Conservation (phyloP, 306 rosid species). For the Quercus robur region DNA sequence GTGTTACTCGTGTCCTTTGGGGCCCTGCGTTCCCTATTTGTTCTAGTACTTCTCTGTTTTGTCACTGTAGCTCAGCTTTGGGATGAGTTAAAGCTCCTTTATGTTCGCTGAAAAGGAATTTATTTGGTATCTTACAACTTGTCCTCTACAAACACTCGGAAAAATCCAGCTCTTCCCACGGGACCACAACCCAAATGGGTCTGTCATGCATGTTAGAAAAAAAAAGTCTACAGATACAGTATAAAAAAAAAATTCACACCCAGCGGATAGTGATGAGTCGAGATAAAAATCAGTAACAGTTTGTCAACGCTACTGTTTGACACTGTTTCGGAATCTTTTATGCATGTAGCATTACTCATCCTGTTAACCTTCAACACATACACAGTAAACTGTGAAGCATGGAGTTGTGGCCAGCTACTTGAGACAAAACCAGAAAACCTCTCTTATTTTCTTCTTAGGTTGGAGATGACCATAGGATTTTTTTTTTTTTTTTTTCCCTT, state of each 20-base stretch:
- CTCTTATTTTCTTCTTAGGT: background rate
- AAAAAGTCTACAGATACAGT: too few species aligned
- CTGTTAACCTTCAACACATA: background rate
- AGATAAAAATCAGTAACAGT: too few species aligned
- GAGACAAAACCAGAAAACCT: background rate
- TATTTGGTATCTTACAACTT: constrained; percentile 19
- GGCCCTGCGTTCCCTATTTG: constrained; percentile 9
- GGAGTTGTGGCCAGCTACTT: background rate
- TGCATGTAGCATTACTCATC: too few species aligned
- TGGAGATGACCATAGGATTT: background rate
- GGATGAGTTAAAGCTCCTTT: constrained; percentile 44
- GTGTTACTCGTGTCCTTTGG: background rate
- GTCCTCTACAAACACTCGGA: constrained; percentile 26
- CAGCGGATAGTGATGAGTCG: too few species aligned
- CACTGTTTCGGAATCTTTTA: too few species aligned
- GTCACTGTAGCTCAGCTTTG: constrained; percentile 42
- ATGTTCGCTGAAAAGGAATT: constrained; percentile 34
- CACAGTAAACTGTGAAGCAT: background rate
- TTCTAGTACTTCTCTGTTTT: constrained; percentile 17
- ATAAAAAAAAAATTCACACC: too few species aligned
- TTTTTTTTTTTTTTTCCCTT: background rate
- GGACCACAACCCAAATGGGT: constrained; percentile 15
- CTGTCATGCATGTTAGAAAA: background rate
- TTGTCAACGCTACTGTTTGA: too few species aligned
- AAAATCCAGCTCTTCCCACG: background rate